Percentiles rank a stretch among this genome's conserved stretches.
phyloP scores from a whole-genome alignment of 2,329 filamentous ascomycete species.

The Ophiostoma perfectum region DNA sequence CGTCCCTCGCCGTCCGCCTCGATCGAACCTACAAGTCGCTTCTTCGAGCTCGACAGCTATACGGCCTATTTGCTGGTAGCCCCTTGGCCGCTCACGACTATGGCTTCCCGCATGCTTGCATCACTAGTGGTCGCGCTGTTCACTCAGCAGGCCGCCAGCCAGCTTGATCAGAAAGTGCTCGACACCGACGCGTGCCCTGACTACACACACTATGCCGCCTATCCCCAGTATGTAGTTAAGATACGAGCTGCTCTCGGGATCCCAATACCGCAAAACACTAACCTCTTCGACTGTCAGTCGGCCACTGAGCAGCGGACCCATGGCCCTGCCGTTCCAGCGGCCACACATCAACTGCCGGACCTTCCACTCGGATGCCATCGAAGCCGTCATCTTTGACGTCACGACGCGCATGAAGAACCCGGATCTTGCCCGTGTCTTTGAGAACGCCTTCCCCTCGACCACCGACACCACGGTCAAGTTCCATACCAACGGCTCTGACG shows the following conservation, averaged over 20 bases:
- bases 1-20: not conserved
- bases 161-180: conserved; percentile 26
- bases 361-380: conserved; percentile 79
- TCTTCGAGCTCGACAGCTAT: no score
- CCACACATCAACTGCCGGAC: conserved; percentile 78
- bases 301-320: conserved; percentile 73
- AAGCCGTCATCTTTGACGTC: conserved; percentile 79
- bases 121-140: conserved; percentile 22
- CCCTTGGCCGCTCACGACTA: conserved; percentile 4
- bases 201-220: conserved; percentile 55
- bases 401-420: conserved; percentile 74
- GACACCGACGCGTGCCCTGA: conserved; percentile 54
- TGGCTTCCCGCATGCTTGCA: conserved; percentile 23
- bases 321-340: conserved; percentile 78
- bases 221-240: conserved; percentile 47
- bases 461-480: conserved; percentile 86
- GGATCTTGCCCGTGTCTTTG: conserved; percentile 86
- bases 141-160: conserved; percentile 16
- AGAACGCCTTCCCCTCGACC: conserved; percentile 90
- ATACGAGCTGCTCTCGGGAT: no score
- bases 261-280: no score
- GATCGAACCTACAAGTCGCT: not conserved
- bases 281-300: conserved; percentile 44
- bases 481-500: conserved; percentile 59
- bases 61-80: not conserved